Conservation (phyloP, 176 grass and related monocot genomes). For the Cenchrus fungigraminus region DNA sequence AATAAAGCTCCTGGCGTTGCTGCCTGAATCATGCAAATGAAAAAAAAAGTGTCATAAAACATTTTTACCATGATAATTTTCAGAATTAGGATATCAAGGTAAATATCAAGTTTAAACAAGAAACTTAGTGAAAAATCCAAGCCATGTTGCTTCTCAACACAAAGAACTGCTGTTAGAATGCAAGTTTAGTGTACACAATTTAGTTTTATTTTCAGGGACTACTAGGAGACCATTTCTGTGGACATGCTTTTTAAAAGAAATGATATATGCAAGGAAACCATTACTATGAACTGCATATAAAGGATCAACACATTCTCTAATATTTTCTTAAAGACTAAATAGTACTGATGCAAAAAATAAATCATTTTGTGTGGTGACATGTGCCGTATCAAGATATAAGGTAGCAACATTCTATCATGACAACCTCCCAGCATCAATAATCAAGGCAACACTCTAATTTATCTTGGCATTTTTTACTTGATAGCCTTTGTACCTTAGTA, state of each 20-base stretch:
- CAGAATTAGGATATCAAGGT: not conserved
- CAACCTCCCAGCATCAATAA: not conserved
- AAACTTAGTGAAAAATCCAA: not conserved
- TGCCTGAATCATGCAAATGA: constrained; percentile 46
- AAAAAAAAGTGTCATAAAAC: constrained; percentile 3
- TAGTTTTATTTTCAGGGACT: not conserved
- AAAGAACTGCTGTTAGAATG: not conserved
- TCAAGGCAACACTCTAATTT: not conserved
- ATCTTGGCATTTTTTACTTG: not conserved
- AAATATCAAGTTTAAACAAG: not conserved
- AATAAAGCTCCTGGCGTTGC: constrained; percentile 75
- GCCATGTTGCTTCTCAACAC: not conserved
- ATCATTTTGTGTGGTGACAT: not conserved
- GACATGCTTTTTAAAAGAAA: not conserved
- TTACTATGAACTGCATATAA: not conserved
- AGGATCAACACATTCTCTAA: not conserved
- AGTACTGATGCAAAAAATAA: not conserved
- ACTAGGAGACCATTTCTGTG: not conserved
- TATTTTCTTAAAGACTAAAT: not conserved
- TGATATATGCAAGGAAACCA: not conserved
- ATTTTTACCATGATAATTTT: not conserved
- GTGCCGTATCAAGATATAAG: not conserved
- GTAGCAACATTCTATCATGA: not conserved
- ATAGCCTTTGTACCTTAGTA: not conserved
- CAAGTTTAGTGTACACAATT: not conserved